A percentile compares a stretch with the other conserved stretches of the same genome.
phyloP scores from a whole-genome alignment of 176 grass and related monocot species.

The Tillandsia leiboldiana region DNA sequence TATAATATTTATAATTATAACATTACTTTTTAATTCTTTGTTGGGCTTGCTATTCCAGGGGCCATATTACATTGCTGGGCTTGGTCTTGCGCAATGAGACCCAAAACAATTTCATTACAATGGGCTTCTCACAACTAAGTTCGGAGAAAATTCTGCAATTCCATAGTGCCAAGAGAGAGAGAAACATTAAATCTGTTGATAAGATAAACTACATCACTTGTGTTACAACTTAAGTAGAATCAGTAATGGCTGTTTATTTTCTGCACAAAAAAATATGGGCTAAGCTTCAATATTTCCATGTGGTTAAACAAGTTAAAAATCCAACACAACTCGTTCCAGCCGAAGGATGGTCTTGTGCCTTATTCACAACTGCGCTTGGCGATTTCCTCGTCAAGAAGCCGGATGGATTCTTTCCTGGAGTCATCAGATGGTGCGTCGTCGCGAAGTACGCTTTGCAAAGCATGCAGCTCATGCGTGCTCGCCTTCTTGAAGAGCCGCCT shows the following conservation, averaged over 20 bases:
- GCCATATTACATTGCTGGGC: neutral
- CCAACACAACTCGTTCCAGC: neutral
- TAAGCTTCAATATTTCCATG: slow-evolving; percentile 20
- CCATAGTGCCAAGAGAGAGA: too few species aligned
- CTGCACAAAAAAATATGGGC: too few species aligned
- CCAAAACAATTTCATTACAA: too few species aligned
- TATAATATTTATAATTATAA: too few species aligned
- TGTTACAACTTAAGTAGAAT: too few species aligned
- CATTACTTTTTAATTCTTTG: too few species aligned
- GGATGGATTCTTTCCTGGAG: slow-evolving; percentile 34
- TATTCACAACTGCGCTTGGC: slow-evolving; percentile 28
- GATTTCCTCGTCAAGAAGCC: slow-evolving; percentile 41
- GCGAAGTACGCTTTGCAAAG: neutral
- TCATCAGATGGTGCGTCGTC: neutral
- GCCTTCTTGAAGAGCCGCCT: slow-evolving; percentile 10
- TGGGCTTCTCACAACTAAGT: too few species aligned
- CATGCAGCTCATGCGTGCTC: slow-evolving; percentile 5
- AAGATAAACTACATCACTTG: too few species aligned
- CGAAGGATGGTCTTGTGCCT: slow-evolving; percentile 13
- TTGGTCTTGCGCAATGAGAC: too few species aligned
- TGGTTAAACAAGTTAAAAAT: slow-evolving; percentile 13
- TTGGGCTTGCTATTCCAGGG: neutral
- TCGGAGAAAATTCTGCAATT: too few species aligned
- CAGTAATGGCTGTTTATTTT: too few species aligned
- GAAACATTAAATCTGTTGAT: too few species aligned